These are phyloP conservation scores for Penicillium capsulatum DNA, from an alignment of 2,329 filamentous ascomycete species.

Conservation along the genomic window DNA sequence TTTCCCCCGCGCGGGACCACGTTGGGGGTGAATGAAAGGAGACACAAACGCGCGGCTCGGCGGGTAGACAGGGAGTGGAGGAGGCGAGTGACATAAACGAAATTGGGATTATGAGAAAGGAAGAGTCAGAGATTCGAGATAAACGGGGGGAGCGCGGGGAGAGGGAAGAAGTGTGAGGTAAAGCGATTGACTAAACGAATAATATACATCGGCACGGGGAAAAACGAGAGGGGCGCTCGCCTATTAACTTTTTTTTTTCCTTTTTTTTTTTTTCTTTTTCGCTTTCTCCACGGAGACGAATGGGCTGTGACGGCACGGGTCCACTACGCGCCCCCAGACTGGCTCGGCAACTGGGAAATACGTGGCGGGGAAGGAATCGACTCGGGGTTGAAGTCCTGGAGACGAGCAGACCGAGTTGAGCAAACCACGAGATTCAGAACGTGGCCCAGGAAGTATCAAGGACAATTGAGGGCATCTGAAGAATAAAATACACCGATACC, in stretches of 20 bases:
- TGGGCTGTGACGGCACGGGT: constrained; percentile 12
- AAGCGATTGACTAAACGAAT: constrained; percentile 42
- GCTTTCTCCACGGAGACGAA: constrained; percentile 7
- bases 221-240: constrained; percentile 15
- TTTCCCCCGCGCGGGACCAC: constrained; percentile 16
- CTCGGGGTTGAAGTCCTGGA: too few relatives aligned
- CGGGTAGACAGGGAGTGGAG: constrained; percentile 40
- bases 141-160: constrained; percentile 21
- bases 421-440: too few relatives aligned
- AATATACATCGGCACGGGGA: constrained; percentile 17
- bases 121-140: constrained; percentile 30
- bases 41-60: constrained; percentile 38
- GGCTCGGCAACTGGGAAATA: background rate
- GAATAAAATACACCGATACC: too few relatives aligned
- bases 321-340: constrained; percentile 9
- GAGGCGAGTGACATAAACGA: constrained; percentile 39
- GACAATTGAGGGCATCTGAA: too few relatives aligned
- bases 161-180: constrained; percentile 34
- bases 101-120: constrained; percentile 32
- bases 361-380: too few relatives aligned
- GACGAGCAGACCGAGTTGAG: too few relatives aligned
- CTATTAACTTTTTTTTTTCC: constrained; percentile 16
- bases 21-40: background rate
- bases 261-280: constrained; percentile 10
- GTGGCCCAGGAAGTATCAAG: too few relatives aligned